Evolutionary conservation across 202 grass and related monocot species (phyloP).

Genomic region (Carex arenaria): DNA sequence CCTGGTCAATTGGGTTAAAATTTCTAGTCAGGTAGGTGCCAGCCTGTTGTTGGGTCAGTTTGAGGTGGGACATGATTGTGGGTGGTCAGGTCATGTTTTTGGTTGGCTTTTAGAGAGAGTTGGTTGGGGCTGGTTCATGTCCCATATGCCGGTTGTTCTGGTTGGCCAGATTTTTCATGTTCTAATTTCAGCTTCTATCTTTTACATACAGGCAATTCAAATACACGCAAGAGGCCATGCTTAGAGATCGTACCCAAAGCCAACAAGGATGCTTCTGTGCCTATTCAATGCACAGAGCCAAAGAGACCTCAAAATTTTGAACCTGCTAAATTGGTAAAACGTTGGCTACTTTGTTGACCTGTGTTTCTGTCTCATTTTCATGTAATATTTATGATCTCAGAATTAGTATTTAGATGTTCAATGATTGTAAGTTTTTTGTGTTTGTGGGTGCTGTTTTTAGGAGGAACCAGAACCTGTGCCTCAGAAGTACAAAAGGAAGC

Average conservation of each 20-base stretch:
- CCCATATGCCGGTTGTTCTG: background rate
- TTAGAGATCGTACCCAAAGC: background rate
- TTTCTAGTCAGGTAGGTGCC: background rate
- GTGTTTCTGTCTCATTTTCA: background rate
- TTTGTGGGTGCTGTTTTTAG: background rate
- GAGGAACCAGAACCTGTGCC: slow-evolving; percentile 15
- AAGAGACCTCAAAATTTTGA: background rate
- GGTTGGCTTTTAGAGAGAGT: background rate
- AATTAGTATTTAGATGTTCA: background rate
- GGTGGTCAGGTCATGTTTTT: background rate
- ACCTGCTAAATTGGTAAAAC: background rate
- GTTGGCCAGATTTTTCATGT: background rate
- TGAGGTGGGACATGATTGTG: background rate
- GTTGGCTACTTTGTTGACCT: background rate
- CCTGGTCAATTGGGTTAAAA: background rate
- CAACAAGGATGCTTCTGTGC: background rate
- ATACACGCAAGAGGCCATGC: background rate
- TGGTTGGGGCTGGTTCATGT: background rate
- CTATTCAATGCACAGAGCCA: background rate
- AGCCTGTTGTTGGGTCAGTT: background rate
- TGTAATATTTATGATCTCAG: background rate
- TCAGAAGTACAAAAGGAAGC: slow-evolving; percentile 62
- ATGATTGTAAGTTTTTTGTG: background rate
- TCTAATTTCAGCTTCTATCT: background rate
- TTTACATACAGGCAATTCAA: background rate